Evolutionary conservation across 2,329 filamentous ascomycete genomes (phyloP), one percentile per base, ranked within the genome.

Genomic region (Malbranchea cinnamomea): DNA sequence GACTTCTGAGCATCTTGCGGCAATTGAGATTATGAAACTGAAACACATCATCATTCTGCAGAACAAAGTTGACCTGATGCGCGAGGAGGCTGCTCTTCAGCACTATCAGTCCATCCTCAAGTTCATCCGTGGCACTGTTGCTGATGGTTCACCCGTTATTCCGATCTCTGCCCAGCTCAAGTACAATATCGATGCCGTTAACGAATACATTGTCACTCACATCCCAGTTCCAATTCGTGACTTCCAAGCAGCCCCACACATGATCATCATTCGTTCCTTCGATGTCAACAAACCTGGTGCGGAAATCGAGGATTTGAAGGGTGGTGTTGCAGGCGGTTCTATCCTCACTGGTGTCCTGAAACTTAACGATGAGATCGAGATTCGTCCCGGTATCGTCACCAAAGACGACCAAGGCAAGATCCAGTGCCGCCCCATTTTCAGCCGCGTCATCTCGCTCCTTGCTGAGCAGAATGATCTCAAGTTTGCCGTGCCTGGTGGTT

Each of bases 1-100:
- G 63, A 98, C 89, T 11, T 94, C 87, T 14, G 89, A 98, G 65
- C 89, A 98, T 68, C 69, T 98, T 65, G 89, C 89, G 43, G 89
- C 89, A 42, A 95, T 98, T 53, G 89, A 98, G 61, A 98, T 98
- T 55, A 98, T 98, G 89, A 98, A 98, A 70, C 74, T 98, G 41
- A 84, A 92, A 59, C 91, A 98, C 65, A 94, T 98, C 60, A 93
- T 98, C 56, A 95, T 98, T 51, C 73, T 98, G 36, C 89, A 98
- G 62, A 98, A 98, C 68, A 98, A 98, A 72, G 89, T 98, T 49
- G 89, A 98, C 55, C 63, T 98, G 46, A 95, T 98, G 84, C 74
- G 84, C 47, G 82, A 94, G 67, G 87, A 95, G 54, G 82, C 79
- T 39, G 89, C 91, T 28, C 72, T 83, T 50, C 74, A 87, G 52